Base-by-base conservation (phyloP, 192 early-diverging fungal genomes). In the Podila epigama region DNA sequence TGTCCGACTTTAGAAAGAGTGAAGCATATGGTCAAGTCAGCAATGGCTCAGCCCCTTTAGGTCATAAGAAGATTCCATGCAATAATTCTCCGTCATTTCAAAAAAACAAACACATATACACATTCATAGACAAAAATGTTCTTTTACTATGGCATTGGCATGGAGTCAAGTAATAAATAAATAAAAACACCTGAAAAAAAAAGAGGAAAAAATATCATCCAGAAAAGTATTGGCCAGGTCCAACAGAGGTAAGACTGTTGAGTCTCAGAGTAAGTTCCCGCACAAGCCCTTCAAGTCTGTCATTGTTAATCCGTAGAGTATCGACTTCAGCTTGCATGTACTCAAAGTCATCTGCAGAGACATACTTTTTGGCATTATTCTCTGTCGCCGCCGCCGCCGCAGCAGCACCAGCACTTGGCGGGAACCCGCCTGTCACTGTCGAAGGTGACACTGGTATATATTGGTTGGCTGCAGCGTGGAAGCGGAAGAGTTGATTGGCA, bases 271-370 rank as follows among this genome's bases (percentile, higher is more conserved):
- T 75, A 20, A 75, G 13, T 25, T 75, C 71, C 28, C 58, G 71
- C 15, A 75, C 71, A 58, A 68, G 62, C 15, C 65, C 65, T 28
- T 75, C 71, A n/a, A 75, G 48, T 2, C 71, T 37, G 39, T 75
- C 71, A 58, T 75, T 75, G 71, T 75, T 75, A 27, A 75, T 31
- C 10, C 71, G 64, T 27, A 75, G 36, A 0, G 71, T 63, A 22
- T 75, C 71, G 11, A 75, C 71, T 25, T 75, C 71, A 0, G 71
- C 71, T 29, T 75, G 71, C 71, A 75, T 75, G 65, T 75, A 75
- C 59, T 75, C 71, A 51, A 75, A 75, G 48, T 75, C 71, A 20
- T 75, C 71, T 31, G 42, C 35, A 16, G 71, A 67, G 18, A 65
- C 71, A 65, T 75, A 75, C 27, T 75, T 75, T 36, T 75, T 75